phyloP scores from a whole-genome alignment of 352 stramenopile genomes.

The Phytophthora macrochlamydospora region DNA sequence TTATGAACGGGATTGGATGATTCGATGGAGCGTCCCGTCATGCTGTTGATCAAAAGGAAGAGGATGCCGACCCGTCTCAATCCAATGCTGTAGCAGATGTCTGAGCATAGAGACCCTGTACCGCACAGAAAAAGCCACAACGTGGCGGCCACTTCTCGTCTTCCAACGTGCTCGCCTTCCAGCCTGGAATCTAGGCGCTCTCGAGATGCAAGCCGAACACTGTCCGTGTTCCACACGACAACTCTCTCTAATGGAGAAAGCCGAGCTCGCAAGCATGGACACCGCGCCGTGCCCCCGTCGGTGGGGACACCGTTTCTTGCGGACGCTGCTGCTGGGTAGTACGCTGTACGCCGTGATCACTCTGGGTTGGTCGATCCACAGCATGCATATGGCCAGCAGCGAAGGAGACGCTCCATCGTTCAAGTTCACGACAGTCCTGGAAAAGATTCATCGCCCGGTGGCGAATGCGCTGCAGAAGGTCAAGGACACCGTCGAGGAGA shows the following conservation, averaged over 20 bases:
- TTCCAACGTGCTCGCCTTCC: neutral
- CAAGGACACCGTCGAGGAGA: conserved; percentile 19
- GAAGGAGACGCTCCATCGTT: conserved; percentile 9
- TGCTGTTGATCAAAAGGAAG: conserved; percentile 1
- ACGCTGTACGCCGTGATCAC: conserved; percentile 17
- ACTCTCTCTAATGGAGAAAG: conserved; percentile 3
- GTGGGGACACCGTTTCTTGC: conserved; percentile 6
- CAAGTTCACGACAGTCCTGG: conserved; percentile 5
- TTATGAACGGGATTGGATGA: conserved; percentile 7
- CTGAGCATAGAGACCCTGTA: conserved; percentile 12
- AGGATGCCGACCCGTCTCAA: neutral
- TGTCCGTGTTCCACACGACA: too few relatives aligned
- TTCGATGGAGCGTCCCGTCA: neutral
- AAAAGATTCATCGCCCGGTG: conserved; percentile 19
- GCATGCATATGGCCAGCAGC: conserved; percentile 15
- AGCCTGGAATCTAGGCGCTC: neutral
- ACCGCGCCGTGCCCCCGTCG: neutral
- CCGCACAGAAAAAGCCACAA: conserved; percentile 1
- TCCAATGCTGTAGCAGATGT: conserved; percentile 1
- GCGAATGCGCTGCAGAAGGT: conserved; percentile 14
- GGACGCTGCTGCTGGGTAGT: conserved; percentile 19
- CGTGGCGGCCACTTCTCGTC: conserved; percentile 4
- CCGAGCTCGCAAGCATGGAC: conserved; percentile 19
- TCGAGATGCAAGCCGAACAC: too few relatives aligned
- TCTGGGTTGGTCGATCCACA: conserved; percentile 17